Evolutionary conservation across 2,329 filamentous ascomycete species (phyloP), one percentile per base, ranked within the genome.

Genomic region (Cytospora piceae): DNA sequence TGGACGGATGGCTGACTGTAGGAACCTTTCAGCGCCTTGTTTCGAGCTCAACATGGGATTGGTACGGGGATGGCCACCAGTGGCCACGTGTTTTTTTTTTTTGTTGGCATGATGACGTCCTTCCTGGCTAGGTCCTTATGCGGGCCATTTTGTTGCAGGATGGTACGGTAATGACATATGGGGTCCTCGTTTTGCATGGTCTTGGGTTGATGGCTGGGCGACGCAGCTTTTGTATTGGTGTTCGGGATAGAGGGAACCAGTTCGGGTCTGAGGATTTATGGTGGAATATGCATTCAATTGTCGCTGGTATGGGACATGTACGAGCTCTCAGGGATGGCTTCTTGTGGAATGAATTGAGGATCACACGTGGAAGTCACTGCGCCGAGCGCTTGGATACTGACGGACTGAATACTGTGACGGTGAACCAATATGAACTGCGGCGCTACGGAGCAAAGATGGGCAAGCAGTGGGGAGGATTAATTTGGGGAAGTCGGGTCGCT

Each of bases 1-100:
- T 34, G 59, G 60, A 61, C 24, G 66, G 56, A 68, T 61, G 42
- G 66, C 66, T 68, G 62, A 68, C 56, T 34, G 56, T 31, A 56
- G 58, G 63, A 34, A 49, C 24, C 59, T 29, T 49, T 32, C 65
- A 67, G 65, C 65, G 49, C 52, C 24, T 51, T 15, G n/a, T 51
- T 5, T 15, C 53, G 51, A 46, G 53, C 27, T 51, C 53, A 29
- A n/a, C 24, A 55, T 32, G 53, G 53, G n/a, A 46, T 37, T 22
- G 31, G 46, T 24, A 22, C 24, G 37, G 22, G 46, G 11, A 49
- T 9, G n/a, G 46, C 11, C n/a, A 49, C 11, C 4, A 22, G n/a
- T 24, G 46, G 46, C 5, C 46, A 49, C 11, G 46, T 49, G n/a
- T 24, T 4, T 14, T 24, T 29, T 5, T 29, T 29, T 29, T 29